Evolutionary conservation across 2,329 filamentous ascomycete species (phyloP), one percentile per base, ranked within the genome.

Genomic region (Aspergillus awamori): DNA sequence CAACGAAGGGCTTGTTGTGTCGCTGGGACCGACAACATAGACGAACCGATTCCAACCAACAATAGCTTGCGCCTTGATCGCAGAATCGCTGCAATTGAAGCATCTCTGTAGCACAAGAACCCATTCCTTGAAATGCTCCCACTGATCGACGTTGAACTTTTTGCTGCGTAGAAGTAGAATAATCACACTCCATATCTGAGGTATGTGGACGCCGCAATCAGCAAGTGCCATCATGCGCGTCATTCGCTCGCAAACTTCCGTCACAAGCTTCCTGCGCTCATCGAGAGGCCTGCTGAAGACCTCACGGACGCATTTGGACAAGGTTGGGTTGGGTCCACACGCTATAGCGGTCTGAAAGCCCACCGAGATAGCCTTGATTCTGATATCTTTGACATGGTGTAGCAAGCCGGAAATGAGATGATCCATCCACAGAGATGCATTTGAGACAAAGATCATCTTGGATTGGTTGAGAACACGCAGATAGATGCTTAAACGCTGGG

Each of bases 101-200:
- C 92, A 95, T 63, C 83, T 84, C 69, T 97, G 90, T 17, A 96
- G 88, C 8, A 97, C 83, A 33, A 84, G 83, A 7, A 97, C 81
- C 90, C 92, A 97, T 5, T 85, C 82, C 28, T 82, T 84, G 64
- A 92, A 87, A 70, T 90, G 86, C 33, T 88, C 83, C 91, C 94
- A 98, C 39, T 80, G 75, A 26, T 85, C 79, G 73, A 88, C 65
- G 80, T 87, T 70, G 81, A 82, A 65, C 74, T 87, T 76, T 78
- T 87, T 78, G 63, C 77, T 81, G 57, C 90, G 87, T 52, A 97
- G 81, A 58, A 97, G 87, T 2, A 97, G 83, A 6, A 94, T 86
- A 2, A 96, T 81, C 38, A 92, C 86, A 61, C 90, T 90, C 94
- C 94, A 98, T 22, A 98, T 91, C 66, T 93, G 90, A 5, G 95